Evolutionary conservation across 352 stramenopile genomes (phyloP).

Genomic region (Globisporangium paroecandrum): DNA sequence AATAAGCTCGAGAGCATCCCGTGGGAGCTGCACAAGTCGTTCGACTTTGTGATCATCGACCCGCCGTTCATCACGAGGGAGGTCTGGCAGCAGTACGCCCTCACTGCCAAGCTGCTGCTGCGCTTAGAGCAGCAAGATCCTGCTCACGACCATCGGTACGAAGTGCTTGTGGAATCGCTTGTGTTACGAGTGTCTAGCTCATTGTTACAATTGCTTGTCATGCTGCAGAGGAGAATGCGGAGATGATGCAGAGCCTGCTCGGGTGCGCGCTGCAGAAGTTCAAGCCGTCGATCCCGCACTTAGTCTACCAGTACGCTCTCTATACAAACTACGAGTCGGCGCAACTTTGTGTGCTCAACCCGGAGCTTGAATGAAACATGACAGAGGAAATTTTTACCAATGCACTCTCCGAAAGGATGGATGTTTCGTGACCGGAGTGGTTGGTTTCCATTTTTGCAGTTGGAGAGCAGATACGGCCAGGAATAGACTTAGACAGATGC

Average conservation of each 20-base stretch:
- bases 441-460: constrained; percentile 5
- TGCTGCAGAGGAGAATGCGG: constrained; percentile 79
- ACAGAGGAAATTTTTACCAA: neutral
- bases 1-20: constrained; percentile 73
- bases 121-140: constrained; percentile 60
- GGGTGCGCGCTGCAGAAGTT: constrained; percentile 63
- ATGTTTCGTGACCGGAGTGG: neutral
- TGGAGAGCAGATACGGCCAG: neutral
- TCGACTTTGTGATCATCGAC: constrained; percentile 93
- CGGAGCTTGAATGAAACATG: constrained; percentile 51
- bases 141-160: constrained; percentile 89
- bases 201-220: no score
- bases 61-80: constrained; percentile 94
- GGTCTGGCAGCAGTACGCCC: constrained; percentile 90
- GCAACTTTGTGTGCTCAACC: constrained; percentile 58
- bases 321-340: constrained; percentile 90
- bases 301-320: constrained; percentile 95
- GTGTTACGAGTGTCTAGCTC: neutral
- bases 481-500: neutral
- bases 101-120: constrained; percentile 58
- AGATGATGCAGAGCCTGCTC: constrained; percentile 85
- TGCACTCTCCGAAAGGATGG: neutral
- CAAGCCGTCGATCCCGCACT: constrained; percentile 90
- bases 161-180: neutral
- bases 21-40: constrained; percentile 42